Evolutionary conservation across 805 yeast species (phyloP).

Genomic region (Kazachstania bromeliacearum): DNA sequence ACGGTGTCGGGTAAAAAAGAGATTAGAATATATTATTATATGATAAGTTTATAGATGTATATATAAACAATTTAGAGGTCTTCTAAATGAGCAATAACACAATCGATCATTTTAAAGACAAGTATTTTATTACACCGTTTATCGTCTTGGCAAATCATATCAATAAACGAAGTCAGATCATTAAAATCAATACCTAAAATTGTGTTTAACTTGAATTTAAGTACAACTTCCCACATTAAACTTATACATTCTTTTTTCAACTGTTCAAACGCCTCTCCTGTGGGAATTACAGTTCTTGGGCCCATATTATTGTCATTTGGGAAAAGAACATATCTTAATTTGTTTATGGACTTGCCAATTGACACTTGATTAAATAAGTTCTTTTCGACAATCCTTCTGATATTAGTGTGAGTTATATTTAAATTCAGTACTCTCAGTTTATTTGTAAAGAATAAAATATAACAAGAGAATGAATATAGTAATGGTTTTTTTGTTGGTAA

Average conservation of each 20-base stretch:
- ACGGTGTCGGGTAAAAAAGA: no score
- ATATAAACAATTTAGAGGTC: background rate
- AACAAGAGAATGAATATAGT: conserved; percentile 22
- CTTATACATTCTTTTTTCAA: conserved; percentile 23
- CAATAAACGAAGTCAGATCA: conserved; percentile 21
- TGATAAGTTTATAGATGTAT: background rate
- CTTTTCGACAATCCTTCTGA: background rate
- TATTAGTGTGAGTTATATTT: background rate
- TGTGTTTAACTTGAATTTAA: conserved; percentile 10
- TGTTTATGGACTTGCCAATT: background rate
- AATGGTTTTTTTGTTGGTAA: conserved; percentile 26
- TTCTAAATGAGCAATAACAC: conserved; percentile 27
- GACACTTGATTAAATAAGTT: background rate
- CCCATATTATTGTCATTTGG: conserved; percentile 45
- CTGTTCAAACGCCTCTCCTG: conserved; percentile 30
- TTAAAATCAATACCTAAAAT: conserved; percentile 14
- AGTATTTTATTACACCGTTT: conserved; percentile 37
- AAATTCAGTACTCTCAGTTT: background rate
- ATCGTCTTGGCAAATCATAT: conserved; percentile 28
- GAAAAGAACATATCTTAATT: conserved; percentile 33
- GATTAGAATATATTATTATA: background rate
- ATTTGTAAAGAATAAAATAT: conserved; percentile 7
- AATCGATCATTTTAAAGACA: conserved; percentile 35
- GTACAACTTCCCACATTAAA: conserved; percentile 19
- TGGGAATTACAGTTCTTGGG: conserved; percentile 36